Base-by-base conservation (phyloP, 345 rosid genomes). In the Linum lewisii region DNA sequence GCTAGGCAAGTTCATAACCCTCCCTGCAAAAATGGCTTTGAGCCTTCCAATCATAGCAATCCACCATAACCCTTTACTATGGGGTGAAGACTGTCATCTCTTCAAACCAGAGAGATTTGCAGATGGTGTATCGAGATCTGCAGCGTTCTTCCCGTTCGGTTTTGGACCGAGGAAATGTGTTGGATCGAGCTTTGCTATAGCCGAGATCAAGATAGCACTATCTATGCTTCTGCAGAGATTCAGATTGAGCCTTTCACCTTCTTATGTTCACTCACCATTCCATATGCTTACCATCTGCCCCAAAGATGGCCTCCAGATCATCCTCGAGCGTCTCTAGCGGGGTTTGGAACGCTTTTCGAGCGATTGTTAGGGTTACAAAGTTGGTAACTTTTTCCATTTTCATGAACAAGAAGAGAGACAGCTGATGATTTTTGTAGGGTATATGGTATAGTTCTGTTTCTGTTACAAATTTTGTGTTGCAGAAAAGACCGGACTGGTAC, bases 71-170 rank as follows among this genome's bases (percentile, higher is more conserved):
- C 60, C 60, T 1, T 18, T 25, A 19, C 5, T 32, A 2, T 57
- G 60, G 60, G 60, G 60, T 2, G 22, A 57, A 34, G 60, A 57
- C 34, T 37, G 16, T 15, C 60, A 26, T 37, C 44, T 29, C 3
- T 57, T 57, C 60, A 57, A 34, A 9, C 60, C 60, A 0, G 44
- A n/a, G 1, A 57, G 60, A 19, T 57, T 42, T 42, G 47, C 51
- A 15, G 21, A 47, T 19, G 51, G 51, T 15, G 51, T 11, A 15
- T 9, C 19, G 5, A 47, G 21, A 47, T 6, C 51, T 19, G 51
- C 51, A 15, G 8, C 8, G 3, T 51, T 2, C 24, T 5, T 51
- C 1, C 54, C 54, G 10, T 51, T 51, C 21, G 54, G 54, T 22
- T 22, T 51, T 9, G 54, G 54, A 19, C 54, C 54, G 11, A 14